A percentile compares a stretch with the other conserved stretches of the same genome.
Conservation (phyloP, 148 eudicot genomes). For the Silene uniflora region DNA sequence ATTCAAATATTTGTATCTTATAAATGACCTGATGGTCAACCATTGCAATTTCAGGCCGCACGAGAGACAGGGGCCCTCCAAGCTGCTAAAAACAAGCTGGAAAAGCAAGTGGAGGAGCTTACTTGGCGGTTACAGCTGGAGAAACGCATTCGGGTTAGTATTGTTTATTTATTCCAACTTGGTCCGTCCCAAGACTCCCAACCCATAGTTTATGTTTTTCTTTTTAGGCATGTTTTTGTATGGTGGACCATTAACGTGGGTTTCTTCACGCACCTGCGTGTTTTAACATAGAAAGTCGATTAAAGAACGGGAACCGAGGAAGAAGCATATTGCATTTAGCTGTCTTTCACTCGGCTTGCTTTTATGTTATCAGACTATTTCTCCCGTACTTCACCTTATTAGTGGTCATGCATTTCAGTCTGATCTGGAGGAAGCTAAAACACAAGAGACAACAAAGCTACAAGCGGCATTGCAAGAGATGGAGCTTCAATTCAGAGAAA, state of each 20-base stretch:
- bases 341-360: no score
- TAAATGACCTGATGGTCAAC: background rate
- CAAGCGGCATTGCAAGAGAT: slow-evolving; percentile 66
- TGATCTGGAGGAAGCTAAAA: slow-evolving; percentile 88
- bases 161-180: background rate
- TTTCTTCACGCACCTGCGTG: no score
- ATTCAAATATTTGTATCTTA: background rate
- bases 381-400: slow-evolving; percentile 8
- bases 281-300: no score
- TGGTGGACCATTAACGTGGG: no score
- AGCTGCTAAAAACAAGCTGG: slow-evolving; percentile 98
- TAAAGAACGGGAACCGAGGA: no score
- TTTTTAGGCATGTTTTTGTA: no score
- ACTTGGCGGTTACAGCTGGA: slow-evolving; percentile 96
- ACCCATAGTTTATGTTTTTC: no score
- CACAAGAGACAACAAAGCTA: slow-evolving; percentile 76
- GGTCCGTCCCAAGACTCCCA: no score
- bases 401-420: slow-evolving; percentile 40
- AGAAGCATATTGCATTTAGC: no score
- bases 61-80: slow-evolving; percentile 98
- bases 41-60: slow-evolving; percentile 61
- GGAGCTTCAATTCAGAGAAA: slow-evolving; percentile 68
- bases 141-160: slow-evolving; percentile 92
- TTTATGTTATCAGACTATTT: background rate
- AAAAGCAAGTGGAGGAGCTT: slow-evolving; percentile 99